phyloP scores from a whole-genome alignment of 176 grass and related monocot genomes.

The Oryza glumipatula region DNA sequence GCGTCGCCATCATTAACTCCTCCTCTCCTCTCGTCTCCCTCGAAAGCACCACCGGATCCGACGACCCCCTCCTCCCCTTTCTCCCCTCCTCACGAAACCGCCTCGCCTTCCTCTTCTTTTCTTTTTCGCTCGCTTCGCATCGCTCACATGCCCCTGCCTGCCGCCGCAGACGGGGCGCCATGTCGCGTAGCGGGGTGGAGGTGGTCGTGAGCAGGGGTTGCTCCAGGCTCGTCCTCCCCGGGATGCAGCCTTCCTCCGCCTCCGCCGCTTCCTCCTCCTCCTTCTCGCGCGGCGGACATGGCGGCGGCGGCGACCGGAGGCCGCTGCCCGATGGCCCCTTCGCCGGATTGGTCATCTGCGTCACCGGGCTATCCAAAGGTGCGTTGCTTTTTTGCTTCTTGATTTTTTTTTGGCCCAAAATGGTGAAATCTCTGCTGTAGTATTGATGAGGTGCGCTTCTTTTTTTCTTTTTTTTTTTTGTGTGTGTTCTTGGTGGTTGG shows the following conservation, averaged over 20 bases:
- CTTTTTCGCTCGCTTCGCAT: not conserved
- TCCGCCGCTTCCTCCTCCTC: constrained; percentile 58
- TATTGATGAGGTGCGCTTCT: not conserved
- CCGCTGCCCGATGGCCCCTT: constrained; percentile 55
- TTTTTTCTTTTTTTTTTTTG: not conserved
- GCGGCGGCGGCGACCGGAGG: not conserved
- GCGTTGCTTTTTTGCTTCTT: not conserved
- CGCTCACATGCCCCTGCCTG: constrained; percentile 25
- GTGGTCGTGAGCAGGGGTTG: constrained; percentile 80
- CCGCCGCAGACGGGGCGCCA: constrained; percentile 27
- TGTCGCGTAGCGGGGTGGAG: constrained; percentile 74
- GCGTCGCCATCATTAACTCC: constrained; percentile 48
- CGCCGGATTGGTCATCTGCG: constrained; percentile 83
- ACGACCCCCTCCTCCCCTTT: not conserved
- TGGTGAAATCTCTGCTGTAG: not conserved
- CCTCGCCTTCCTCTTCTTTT: not conserved
- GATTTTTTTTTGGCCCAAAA: not conserved
- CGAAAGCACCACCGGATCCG: constrained; percentile 56
- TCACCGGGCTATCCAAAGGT: constrained; percentile 98
- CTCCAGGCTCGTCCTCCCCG: constrained; percentile 69
- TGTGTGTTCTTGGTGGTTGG: constrained; percentile 4
- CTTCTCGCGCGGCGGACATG: constrained; percentile 36
- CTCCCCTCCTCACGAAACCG: not conserved
- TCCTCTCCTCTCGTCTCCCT: not conserved
- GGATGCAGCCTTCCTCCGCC: constrained; percentile 56